These are phyloP conservation scores for Bathelium albidoporum DNA, from an alignment of 495 filamentous ascomycete species.

Conservation along the genomic window DNA sequence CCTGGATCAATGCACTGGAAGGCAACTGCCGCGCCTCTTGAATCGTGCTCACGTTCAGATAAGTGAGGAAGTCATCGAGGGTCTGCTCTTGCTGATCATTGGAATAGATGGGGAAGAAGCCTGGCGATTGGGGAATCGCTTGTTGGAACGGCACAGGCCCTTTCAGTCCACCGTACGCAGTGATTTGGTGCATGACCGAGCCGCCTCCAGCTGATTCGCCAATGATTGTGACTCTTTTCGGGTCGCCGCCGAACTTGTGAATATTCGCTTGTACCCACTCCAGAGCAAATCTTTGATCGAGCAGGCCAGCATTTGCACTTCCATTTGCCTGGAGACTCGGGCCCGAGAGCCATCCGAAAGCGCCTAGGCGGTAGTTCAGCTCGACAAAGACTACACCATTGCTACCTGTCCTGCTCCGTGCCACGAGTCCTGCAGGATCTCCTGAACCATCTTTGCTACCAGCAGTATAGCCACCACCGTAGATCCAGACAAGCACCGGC, in stretches of 20 bases:
- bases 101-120: slow-evolving; percentile 32
- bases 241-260: slow-evolving; percentile 58
- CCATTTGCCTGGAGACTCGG: slow-evolving; percentile 37
- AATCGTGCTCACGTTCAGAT: slow-evolving; percentile 42
- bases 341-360: slow-evolving; percentile 53
- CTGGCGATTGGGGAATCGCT: slow-evolving; percentile 38
- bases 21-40: slow-evolving; percentile 42
- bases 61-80: slow-evolving; percentile 35
- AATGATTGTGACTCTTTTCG: slow-evolving; percentile 49
- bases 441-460: slow-evolving; percentile 22
- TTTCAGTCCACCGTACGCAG: slow-evolving; percentile 29
- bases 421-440: slow-evolving; percentile 24
- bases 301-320: slow-evolving; percentile 52
- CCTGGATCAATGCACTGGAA: slow-evolving; percentile 34
- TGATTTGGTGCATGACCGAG: slow-evolving; percentile 56
- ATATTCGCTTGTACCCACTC: slow-evolving; percentile 66
- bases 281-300: slow-evolving; percentile 59
- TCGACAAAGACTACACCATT: slow-evolving; percentile 20
- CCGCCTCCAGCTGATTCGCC: slow-evolving; percentile 62
- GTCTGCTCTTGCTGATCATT: slow-evolving; percentile 35
- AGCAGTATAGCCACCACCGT: slow-evolving; percentile 27
- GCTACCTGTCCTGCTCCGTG: slow-evolving; percentile 10
- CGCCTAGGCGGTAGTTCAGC: slow-evolving; percentile 41
- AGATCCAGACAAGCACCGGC: slow-evolving; percentile 30
- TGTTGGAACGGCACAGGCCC: slow-evolving; percentile 29